Percentiles rank a stretch among this genome's conserved stretches.
These are phyloP conservation scores for Backusella mclennaniae DNA, from an alignment of 192 early-diverging fungal genomes.

Conservation along the genomic window DNA sequence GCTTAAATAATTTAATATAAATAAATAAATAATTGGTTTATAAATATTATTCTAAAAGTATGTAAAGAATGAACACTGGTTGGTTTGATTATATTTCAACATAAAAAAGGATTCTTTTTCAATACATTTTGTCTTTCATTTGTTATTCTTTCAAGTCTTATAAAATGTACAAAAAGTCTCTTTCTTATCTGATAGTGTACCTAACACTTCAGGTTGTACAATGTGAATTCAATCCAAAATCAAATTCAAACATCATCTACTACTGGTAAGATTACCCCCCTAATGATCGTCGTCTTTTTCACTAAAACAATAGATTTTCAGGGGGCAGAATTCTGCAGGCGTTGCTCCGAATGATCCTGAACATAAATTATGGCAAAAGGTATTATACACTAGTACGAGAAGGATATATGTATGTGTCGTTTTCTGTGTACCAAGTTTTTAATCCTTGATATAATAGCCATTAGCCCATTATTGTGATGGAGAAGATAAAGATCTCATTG, in stretches of 20 bases:
- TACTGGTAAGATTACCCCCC: background rate
- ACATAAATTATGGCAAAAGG: slow-evolving; percentile 12
- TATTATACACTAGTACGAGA: background rate
- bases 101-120: background rate
- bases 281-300: background rate
- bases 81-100: background rate
- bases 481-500: slow-evolving; percentile 17
- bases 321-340: slow-evolving; percentile 15
- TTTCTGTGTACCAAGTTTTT: background rate
- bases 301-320: background rate
- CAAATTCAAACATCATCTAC: slow-evolving; percentile 8
- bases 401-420: background rate
- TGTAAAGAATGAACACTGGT: slow-evolving; percentile 10
- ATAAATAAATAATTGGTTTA: background rate
- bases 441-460: background rate
- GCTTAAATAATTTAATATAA: slow-evolving; percentile 20
- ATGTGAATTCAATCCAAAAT: background rate
- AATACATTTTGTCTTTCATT: background rate
- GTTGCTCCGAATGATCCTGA: slow-evolving; percentile 1
- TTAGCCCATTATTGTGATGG: slow-evolving; percentile 20
- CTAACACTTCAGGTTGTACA: background rate
- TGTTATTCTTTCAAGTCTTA: background rate
- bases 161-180: background rate
- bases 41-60: background rate
- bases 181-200: background rate